A percentile compares a stretch with the other conserved stretches of the same genome.
phyloP scores from a whole-genome alignment of 2,329 filamentous ascomycete genomes.

The Sphaerostilbella broomeana region DNA sequence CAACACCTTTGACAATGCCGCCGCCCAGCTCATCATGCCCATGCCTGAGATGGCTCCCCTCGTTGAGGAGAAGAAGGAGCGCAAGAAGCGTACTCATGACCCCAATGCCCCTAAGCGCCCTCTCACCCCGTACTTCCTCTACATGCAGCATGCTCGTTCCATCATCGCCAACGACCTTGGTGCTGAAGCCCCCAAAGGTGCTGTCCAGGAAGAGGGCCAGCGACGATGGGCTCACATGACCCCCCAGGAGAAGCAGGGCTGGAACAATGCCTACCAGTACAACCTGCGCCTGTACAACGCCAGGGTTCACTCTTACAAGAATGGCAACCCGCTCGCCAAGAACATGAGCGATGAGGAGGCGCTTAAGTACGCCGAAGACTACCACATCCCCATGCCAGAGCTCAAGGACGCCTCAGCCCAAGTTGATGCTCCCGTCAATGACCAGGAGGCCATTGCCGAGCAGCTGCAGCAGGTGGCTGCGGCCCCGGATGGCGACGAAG shows the following conservation, averaged over 20 bases:
- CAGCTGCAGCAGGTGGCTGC: constrained; percentile 44
- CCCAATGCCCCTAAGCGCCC: constrained; percentile 93
- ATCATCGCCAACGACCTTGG: constrained; percentile 77
- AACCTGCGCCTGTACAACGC: constrained; percentile 61
- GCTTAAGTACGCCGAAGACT: constrained; percentile 52
- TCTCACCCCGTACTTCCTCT: constrained; percentile 90
- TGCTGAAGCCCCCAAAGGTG: constrained; percentile 69
- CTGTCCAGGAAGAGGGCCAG: constrained; percentile 81
- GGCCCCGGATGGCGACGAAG: constrained; percentile 36
- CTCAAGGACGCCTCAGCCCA: constrained; percentile 36
- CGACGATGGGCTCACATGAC: constrained; percentile 77
- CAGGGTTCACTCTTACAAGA: constrained; percentile 58
- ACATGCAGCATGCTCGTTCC: constrained; percentile 79
- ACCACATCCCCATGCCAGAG: constrained; percentile 47
- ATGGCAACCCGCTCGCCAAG: constrained; percentile 51
- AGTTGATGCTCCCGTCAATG: constrained; percentile 30
- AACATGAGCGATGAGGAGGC: constrained; percentile 57
- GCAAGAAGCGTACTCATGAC: constrained; percentile 80
- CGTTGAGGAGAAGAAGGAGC: constrained; percentile 72
- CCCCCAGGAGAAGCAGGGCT: constrained; percentile 63
- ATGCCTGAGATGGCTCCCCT: constrained; percentile 35
- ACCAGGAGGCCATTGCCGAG: constrained; percentile 53
- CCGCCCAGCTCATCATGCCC: constrained; percentile 39
- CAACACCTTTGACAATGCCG: constrained; percentile 47
- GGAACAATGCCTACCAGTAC: constrained; percentile 62